Evolutionary conservation across 164 flowering plant species (phyloP).

Genomic region (Annona cherimola): DNA sequence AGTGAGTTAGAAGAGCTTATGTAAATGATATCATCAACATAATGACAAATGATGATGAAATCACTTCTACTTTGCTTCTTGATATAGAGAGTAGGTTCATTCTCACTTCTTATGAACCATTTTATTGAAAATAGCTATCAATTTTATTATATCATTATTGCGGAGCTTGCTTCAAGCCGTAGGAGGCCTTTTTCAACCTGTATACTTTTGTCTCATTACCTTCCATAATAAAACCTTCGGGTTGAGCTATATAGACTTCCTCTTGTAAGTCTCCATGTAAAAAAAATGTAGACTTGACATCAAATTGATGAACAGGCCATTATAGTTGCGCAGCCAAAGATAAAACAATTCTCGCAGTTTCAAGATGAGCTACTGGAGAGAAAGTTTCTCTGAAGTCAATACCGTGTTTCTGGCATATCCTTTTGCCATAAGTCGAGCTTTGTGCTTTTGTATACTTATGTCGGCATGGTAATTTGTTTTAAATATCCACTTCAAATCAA

Average conservation of each 20-base stretch:
- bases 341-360: neutral
- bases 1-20: too few relatives aligned
- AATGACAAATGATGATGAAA: neutral
- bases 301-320: neutral
- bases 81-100: neutral
- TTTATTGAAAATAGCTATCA: neutral
- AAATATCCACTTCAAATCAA: constrained; percentile 3
- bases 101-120: neutral
- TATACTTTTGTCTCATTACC: constrained; percentile 4
- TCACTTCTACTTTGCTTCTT: neutral
- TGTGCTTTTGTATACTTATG: neutral
- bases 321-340: neutral
- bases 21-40: constrained; percentile 5
- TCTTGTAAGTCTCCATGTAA: neutral
- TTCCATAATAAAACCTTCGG: neutral
- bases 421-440: neutral
- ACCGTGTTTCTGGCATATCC: neutral
- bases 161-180: constrained; percentile 1
- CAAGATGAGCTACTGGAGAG: neutral
- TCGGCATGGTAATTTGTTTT: neutral
- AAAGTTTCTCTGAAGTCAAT: neutral
- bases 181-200: neutral
- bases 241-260: neutral
- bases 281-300: neutral
- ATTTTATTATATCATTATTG: neutral